Base-by-base conservation (phyloP, 306 rosid species). In the Nissolia schottii region DNA sequence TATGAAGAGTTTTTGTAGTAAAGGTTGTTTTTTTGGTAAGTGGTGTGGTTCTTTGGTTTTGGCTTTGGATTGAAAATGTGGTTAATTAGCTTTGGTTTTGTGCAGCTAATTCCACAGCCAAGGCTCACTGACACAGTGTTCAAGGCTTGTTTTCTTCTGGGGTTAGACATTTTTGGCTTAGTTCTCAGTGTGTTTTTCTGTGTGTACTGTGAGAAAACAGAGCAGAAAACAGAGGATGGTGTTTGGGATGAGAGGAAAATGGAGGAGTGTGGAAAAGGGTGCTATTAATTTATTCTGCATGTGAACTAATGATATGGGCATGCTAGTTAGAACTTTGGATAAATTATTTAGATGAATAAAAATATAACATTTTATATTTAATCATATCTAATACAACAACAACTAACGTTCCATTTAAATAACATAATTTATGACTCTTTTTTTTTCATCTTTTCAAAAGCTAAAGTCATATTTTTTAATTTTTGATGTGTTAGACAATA, bases 101-200 rank as follows among this genome's bases (percentile, higher is more conserved):
- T 79, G 86, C 97, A 94, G 77, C 87, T 83, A n/a, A n/a, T n/a
- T 78, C 85, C 67, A 57, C 97, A 92, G 40, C 89, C 89, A 1
- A 94, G 71, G 75, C 79, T 79, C 32, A 91, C 86, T 23, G 96
- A 71, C 0, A 82, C 83, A 6, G 78, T 73, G 86, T 76, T 91
- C 3, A 87, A 22, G 48, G 32, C 46, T 19, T 86, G 79, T 55
- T 85, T 94, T 72, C 53, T 86, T 58, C 81, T 85, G 38, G 78
- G 46, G 16, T 29, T 77, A 19, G 90, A 78, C 98, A 94, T 87
- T 79, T n/a, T n/a, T n/a, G n/a, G 75, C 61, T 70, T 16, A 3
- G 81, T 53, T 81, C 31, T 50, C n/a, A 23, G 54, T 3, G 48
- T 16, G 9, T 62, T 14, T 64, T 20, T 37, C 11, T 50, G 19